phyloP scores from a whole-genome alignment of 805 yeast genomes.

The Myxozyma neotropica region DNA sequence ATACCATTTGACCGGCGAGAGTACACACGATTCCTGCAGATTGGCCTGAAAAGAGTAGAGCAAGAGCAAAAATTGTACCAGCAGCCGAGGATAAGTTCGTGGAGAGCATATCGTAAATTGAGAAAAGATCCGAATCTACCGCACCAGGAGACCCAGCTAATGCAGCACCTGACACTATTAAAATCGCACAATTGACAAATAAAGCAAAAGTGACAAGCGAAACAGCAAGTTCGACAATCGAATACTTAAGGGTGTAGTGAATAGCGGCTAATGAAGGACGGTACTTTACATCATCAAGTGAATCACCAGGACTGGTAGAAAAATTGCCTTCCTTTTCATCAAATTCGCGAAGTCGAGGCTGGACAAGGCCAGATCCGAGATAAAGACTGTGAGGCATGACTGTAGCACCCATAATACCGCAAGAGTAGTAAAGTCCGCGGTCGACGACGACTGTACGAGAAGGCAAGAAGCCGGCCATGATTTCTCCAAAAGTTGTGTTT shows the following conservation, averaged over 20 bases:
- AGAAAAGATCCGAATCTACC: conserved; percentile 76
- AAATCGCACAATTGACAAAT: conserved; percentile 81
- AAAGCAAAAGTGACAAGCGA: conserved; percentile 79
- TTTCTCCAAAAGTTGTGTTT: conserved; percentile 51
- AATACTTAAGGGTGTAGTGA: conserved; percentile 67
- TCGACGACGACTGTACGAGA: conserved; percentile 53
- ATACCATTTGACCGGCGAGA: conserved; percentile 84
- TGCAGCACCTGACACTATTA: conserved; percentile 80
- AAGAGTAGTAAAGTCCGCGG: conserved; percentile 73
- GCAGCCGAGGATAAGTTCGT: conserved; percentile 68
- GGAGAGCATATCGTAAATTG: conserved; percentile 69
- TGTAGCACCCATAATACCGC: conserved; percentile 90
- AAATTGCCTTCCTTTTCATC: conserved; percentile 71
- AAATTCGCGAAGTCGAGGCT: conserved; percentile 76
- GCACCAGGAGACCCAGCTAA: conserved; percentile 66
- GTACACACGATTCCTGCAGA: conserved; percentile 93
- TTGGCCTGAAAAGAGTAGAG: conserved; percentile 81
- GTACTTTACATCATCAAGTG: conserved; percentile 46
- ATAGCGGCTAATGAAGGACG: conserved; percentile 76
- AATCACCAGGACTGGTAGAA: conserved; percentile 42
- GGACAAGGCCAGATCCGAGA: conserved; percentile 86
- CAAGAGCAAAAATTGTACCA: conserved; percentile 83
- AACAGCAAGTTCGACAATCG: conserved; percentile 68
- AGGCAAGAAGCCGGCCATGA: conserved; percentile 70
- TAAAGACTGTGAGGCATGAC: conserved; percentile 94